A percentile compares a stretch with the other conserved stretches of the same genome.
phyloP scores from a whole-genome alignment of 495 filamentous ascomycete genomes.

The Aspergillus indologenus region DNA sequence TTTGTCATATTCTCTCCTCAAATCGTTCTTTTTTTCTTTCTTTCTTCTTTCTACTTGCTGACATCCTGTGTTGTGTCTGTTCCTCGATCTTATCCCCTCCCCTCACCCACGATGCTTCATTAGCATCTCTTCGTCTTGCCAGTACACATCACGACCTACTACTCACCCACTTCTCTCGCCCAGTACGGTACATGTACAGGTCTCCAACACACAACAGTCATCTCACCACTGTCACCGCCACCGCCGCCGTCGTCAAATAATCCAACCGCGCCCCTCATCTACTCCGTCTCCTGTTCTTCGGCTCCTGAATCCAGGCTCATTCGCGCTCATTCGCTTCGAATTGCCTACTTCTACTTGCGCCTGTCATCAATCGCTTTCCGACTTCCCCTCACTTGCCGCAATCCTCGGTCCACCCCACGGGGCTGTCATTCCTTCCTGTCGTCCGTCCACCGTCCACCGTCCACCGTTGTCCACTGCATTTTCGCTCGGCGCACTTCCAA shows the following conservation, averaged over 20 bases:
- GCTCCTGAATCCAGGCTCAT: not conserved
- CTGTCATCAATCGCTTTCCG: slow-evolving; percentile 4
- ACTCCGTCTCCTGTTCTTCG: not conserved
- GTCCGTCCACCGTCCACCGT: slow-evolving; percentile 14
- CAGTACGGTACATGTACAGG: slow-evolving; percentile 1
- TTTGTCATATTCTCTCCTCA: not conserved
- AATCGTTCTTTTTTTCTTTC: slow-evolving; percentile 3
- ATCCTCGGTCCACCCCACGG: slow-evolving; percentile 4
- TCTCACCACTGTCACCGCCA: slow-evolving; percentile 7
- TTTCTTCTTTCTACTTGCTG: slow-evolving; percentile 2
- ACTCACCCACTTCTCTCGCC: not conserved
- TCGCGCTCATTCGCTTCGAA: slow-evolving; percentile 14
- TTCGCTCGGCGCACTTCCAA: slow-evolving; percentile 12
- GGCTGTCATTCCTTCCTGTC: slow-evolving; percentile 43
- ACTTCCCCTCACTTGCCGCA: slow-evolving; percentile 8
- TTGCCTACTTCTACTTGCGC: slow-evolving; percentile 11
- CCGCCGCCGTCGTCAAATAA: not conserved
- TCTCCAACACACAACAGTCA: not conserved
- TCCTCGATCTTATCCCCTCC: not conserved
- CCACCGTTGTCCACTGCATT: too few species aligned
- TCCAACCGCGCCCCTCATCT: not conserved
- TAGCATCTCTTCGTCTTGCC: slow-evolving; percentile 12
- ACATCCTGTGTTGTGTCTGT: not conserved
- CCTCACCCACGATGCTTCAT: slow-evolving; percentile 19
- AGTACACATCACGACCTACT: not conserved